Evolutionary conservation across 73 alveolate species (phyloP), one percentile per base, ranked within the genome.

Genomic region (Diophrys sp.): DNA sequence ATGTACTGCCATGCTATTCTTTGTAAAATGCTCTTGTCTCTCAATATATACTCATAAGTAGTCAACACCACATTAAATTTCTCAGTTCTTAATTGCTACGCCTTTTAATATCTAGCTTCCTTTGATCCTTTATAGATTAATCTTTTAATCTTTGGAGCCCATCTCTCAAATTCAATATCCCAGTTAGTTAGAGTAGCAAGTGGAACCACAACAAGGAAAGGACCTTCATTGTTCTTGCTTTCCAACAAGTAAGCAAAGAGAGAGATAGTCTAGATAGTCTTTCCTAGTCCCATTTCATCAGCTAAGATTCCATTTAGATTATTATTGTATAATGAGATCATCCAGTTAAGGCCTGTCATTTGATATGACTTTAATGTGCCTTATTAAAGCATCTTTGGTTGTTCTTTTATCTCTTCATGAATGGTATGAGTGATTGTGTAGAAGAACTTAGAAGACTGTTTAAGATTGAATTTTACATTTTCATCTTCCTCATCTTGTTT

Each of bases 261-360:
- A 18, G 98, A 94, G 27, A 96, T 96, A 0, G 99, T 96, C 82
- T 96, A 94, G 23, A 97, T 95, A 24, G 99, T 97, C 78, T 97
- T 97, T 27, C 99, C 99, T 29, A 97, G 96, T 31, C 99, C 99
- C 99, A 97, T 97, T 79, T 97, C 99, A 88, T 97, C 99, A 55
- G 99, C 99, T 18, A 97, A 77, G 53, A 96, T 96, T 26, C 99
- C 99, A 75, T 96, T 96, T 53, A 95, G 89, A 83, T 95, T 97
- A 81, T 97, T 95, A 70, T 95, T 97, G 83, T 97, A 97, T 54
- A 97, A 88, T 32, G 97, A 84, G 54, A 97, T 98, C 77, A 97
- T 86, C 99, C 99, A 97, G 75, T 97, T 90, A 23, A 97, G 89
- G 62, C 99, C 99, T 54, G 71, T 77, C 33, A 95, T 74, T 77